phyloP scores from a whole-genome alignment of 1,139 yeast genomes.

The Nadsonia commutata region DNA sequence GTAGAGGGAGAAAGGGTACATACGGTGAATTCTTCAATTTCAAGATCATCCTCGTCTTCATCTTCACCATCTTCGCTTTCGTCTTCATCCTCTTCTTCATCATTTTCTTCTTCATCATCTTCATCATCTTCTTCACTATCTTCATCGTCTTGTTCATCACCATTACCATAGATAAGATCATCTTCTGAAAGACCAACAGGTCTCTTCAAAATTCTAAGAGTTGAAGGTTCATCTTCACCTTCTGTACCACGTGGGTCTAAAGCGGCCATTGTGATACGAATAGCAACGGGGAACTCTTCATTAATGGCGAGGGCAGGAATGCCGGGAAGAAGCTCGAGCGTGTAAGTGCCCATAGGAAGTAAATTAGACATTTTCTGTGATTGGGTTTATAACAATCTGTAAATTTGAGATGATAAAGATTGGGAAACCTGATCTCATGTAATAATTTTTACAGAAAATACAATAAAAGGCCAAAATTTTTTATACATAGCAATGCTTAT shows the following conservation, averaged over 20 bases:
- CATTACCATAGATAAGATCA: constrained; percentile 31
- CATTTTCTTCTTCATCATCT: constrained; percentile 25
- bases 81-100: constrained; percentile 18
- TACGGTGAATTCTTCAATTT: constrained; percentile 63
- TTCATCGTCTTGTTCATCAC: constrained; percentile 40
- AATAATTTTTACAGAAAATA: too few species aligned
- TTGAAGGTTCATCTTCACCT: constrained; percentile 61
- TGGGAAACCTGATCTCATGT: too few species aligned
- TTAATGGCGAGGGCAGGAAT: constrained; percentile 76
- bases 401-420: too few species aligned
- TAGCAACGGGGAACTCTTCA: constrained; percentile 74
- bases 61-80: constrained; percentile 31
- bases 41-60: constrained; percentile 44
- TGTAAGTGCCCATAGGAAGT: constrained; percentile 75
- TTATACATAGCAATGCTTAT: too few species aligned
- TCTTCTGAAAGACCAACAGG: constrained; percentile 39
- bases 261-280: constrained; percentile 89
- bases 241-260: constrained; percentile 78
- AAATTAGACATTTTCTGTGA: constrained; percentile 21
- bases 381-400: too few species aligned
- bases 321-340: constrained; percentile 74
- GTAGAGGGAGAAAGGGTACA: constrained; percentile 82
- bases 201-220: constrained; percentile 76
- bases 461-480: too few species aligned
- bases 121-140: constrained; percentile 38